These are phyloP conservation scores for baker's yeast (Saccharomyces cerevisiae) DNA, from an alignment of 805 yeast species.

Conservation along the genomic window DNA sequence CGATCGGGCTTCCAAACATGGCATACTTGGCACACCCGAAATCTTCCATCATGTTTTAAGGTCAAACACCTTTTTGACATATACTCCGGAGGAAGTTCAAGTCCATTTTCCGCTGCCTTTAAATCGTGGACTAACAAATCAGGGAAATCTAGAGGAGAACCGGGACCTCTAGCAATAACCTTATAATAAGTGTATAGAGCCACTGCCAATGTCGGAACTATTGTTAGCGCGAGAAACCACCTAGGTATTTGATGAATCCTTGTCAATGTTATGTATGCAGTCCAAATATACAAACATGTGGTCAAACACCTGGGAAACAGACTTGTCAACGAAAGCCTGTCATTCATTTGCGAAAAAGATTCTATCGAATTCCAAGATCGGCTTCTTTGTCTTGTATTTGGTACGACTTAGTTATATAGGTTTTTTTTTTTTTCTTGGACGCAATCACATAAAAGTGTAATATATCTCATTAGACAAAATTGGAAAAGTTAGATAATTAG, in stretches of 20 bases:
- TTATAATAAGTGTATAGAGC: slow-evolving; percentile 43
- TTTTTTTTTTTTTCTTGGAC: background rate
- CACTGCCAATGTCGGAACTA: slow-evolving; percentile 4
- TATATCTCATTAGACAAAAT: background rate
- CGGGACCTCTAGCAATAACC: slow-evolving; percentile 50
- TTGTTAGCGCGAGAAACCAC: background rate
- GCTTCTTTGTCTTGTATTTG: background rate
- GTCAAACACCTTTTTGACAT: slow-evolving; percentile 36
- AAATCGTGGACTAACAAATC: slow-evolving; percentile 32
- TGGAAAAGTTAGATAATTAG: background rate
- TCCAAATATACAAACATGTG: slow-evolving; percentile 15
- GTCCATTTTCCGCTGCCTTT: slow-evolving; percentile 21
- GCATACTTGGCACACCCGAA: slow-evolving; percentile 65
- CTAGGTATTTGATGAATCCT: slow-evolving; percentile 11
- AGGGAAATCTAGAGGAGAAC: slow-evolving; percentile 54
- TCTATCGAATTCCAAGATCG: background rate
- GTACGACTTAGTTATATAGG: background rate
- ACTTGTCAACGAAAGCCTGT: slow-evolving; percentile 4
- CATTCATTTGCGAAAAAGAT: background rate
- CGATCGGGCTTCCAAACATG: slow-evolving; percentile 75
- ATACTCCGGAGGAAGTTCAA: slow-evolving; percentile 37
- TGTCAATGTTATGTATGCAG: slow-evolving; percentile 13
- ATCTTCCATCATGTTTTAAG: slow-evolving; percentile 51
- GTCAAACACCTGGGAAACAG: slow-evolving; percentile 25
- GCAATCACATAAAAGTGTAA: background rate